These are phyloP conservation scores for Dendrobium nobile DNA, from an alignment of 106 monocot species.

Conservation along the genomic window DNA sequence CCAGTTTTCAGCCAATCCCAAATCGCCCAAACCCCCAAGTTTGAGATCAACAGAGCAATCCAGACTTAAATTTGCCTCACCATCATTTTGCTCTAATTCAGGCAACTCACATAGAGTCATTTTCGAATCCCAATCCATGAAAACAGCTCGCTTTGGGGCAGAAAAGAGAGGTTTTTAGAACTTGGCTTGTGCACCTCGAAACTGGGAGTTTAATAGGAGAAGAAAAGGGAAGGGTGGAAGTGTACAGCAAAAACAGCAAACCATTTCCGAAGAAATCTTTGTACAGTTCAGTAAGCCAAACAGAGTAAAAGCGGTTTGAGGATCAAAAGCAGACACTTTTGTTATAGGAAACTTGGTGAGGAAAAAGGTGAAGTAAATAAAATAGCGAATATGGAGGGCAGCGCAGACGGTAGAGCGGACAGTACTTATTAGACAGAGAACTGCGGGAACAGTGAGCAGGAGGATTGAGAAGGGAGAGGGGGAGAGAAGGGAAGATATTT, in stretches of 20 bases:
- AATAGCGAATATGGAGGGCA: background rate
- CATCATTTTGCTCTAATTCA: conserved; percentile 32
- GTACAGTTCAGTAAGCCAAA: background rate
- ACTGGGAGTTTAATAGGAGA: background rate
- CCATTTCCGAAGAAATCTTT: background rate
- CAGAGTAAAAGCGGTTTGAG: background rate
- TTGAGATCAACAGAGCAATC: conserved; percentile 46
- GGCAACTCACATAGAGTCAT: conserved; percentile 53
- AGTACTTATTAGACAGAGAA: background rate
- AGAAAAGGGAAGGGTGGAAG: background rate
- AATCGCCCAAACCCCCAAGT: conserved; percentile 40
- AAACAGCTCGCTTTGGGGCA: background rate
- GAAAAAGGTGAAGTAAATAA: background rate
- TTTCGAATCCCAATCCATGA: conserved; percentile 75
- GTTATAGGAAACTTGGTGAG: background rate
- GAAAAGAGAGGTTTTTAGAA: background rate
- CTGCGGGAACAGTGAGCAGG: too few relatives aligned
- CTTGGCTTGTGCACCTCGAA: background rate
- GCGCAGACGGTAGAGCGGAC: background rate
- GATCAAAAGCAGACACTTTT: background rate
- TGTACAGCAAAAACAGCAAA: background rate
- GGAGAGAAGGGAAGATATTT: background rate
- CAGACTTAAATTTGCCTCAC: conserved; percentile 14
- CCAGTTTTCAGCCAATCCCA: conserved; percentile 18
- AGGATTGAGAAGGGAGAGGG: background rate